Conservation (phyloP, 2,329 filamentous ascomycete species). For the Mycocentrospora acerina region DNA sequence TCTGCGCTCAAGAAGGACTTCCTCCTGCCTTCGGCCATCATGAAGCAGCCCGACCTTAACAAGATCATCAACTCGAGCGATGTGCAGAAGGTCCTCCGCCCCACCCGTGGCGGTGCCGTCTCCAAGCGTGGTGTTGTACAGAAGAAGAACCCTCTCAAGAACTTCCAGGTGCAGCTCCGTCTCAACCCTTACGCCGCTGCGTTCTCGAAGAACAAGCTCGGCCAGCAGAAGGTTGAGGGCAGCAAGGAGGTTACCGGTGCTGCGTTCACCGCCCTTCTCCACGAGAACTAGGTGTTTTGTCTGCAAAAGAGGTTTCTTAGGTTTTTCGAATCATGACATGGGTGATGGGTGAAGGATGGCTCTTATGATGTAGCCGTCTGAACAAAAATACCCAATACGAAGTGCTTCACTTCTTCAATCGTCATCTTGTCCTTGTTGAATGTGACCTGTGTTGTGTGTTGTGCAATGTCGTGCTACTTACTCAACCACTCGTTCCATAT, state of each 20-base stretch:
- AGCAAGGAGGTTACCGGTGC: slow-evolving; percentile 60
- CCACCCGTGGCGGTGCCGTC: slow-evolving; percentile 82
- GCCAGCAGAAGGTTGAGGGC: slow-evolving; percentile 65
- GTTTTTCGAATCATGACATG: slow-evolving; percentile 19
- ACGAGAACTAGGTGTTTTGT: slow-evolving; percentile 49
- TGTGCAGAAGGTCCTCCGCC: slow-evolving; percentile 92
- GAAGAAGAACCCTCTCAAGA: slow-evolving; percentile 99
- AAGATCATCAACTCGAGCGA: slow-evolving; percentile 99
- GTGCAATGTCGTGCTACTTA: neutral
- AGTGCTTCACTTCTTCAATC: slow-evolving; percentile 20
- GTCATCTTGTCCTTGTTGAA: neutral
- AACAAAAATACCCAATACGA: slow-evolving; percentile 26
- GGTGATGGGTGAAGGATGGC: slow-evolving; percentile 27
- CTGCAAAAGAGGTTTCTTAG: slow-evolving; percentile 27
- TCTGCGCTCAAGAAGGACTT: slow-evolving; percentile 98
- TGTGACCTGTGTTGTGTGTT: neutral
- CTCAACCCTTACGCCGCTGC: slow-evolving; percentile 97
- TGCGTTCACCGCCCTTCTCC: slow-evolving; percentile 52
- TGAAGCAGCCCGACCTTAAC: slow-evolving; percentile 91
- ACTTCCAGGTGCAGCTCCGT: slow-evolving; percentile 98
- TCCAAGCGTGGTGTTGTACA: slow-evolving; percentile 90
- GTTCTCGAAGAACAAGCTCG: slow-evolving; percentile 84
- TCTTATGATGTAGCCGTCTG: slow-evolving; percentile 32
- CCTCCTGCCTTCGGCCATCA: slow-evolving; percentile 88
- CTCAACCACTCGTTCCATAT: no score